Percentiles rank a stretch among this genome's conserved stretches.
Evolutionary conservation across 2,329 filamentous ascomycete species (phyloP).

Genomic region (Botrytis deweyae): DNA sequence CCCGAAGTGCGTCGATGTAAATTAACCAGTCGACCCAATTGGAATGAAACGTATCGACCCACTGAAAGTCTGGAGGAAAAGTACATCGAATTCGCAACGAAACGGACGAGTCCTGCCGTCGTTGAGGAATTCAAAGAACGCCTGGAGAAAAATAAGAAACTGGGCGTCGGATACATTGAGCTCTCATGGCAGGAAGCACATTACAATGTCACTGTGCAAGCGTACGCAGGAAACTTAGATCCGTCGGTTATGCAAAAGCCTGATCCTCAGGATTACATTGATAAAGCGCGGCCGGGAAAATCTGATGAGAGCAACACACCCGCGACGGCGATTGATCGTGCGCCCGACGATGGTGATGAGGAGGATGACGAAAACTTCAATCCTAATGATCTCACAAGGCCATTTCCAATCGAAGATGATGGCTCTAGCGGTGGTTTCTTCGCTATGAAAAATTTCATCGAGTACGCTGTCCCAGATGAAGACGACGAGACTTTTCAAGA

Average conservation of each 20-base stretch:
- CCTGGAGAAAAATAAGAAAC: background rate
- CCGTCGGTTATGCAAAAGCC: background rate
- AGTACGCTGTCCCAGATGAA: conserved; percentile 22
- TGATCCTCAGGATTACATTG: background rate
- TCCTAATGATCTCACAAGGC: background rate
- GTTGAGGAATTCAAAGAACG: background rate
- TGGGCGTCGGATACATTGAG: conserved; percentile 13
- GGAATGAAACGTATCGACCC: background rate
- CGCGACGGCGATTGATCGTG: background rate
- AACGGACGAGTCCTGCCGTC: background rate
- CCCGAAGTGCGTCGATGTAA: background rate
- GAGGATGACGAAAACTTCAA: background rate
- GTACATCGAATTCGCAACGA: background rate
- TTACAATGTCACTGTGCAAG: background rate
- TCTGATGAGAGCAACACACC: background rate
- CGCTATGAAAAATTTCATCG: conserved; percentile 28
- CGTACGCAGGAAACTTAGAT: background rate
- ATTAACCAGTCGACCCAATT: background rate
- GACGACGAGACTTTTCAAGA: conserved; percentile 14
- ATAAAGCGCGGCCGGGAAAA: background rate
- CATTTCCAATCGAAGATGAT: conserved; percentile 18
- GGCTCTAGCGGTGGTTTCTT: conserved; percentile 28
- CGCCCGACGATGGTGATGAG: background rate
- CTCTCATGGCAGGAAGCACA: conserved; percentile 8
- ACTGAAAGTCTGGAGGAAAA: background rate